These are phyloP conservation scores for Nothomitra cinnamomea DNA, from an alignment of 2,329 filamentous ascomycete genomes.

Conservation along the genomic window DNA sequence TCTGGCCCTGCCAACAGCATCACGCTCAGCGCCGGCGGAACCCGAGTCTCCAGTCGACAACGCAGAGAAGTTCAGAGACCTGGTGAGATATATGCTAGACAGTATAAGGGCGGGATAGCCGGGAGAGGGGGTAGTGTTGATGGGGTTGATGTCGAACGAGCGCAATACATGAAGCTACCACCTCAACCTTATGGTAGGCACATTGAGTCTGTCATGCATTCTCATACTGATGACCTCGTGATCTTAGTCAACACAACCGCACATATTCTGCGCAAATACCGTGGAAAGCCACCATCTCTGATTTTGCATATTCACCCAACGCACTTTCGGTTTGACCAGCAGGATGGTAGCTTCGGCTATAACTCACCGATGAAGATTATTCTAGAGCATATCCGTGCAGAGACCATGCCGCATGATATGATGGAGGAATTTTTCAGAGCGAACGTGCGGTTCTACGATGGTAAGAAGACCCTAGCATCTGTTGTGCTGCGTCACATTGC, in stretches of 20 bases:
- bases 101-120: background rate
- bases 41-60: conserved; percentile 29
- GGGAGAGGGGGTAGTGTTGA: conserved; percentile 12
- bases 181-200: conserved; percentile 35
- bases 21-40: conserved; percentile 15
- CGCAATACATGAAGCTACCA: conserved; percentile 29
- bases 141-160: conserved; percentile 30
- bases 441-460: conserved; percentile 76
- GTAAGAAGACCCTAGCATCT: conserved; percentile 21
- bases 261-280: conserved; percentile 73
- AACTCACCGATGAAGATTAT: conserved; percentile 77
- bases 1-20: conserved; percentile 27
- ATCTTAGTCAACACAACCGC: conserved; percentile 49
- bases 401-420: conserved; percentile 80
- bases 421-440: conserved; percentile 56
- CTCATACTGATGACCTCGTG: conserved; percentile 6
- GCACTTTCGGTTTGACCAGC: conserved; percentile 84
- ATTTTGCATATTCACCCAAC: conserved; percentile 71
- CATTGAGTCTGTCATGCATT: conserved; percentile 1
- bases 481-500: background rate
- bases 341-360: conserved; percentile 84
- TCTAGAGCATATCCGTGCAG: conserved; percentile 57
- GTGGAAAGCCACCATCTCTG: conserved; percentile 57
- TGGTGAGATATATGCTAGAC: conserved; percentile 16
- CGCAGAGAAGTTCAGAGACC: conserved; percentile 37